These are phyloP conservation scores for Evansstolkia leycettana DNA, from an alignment of 495 filamentous ascomycete species.

Conservation along the genomic window DNA sequence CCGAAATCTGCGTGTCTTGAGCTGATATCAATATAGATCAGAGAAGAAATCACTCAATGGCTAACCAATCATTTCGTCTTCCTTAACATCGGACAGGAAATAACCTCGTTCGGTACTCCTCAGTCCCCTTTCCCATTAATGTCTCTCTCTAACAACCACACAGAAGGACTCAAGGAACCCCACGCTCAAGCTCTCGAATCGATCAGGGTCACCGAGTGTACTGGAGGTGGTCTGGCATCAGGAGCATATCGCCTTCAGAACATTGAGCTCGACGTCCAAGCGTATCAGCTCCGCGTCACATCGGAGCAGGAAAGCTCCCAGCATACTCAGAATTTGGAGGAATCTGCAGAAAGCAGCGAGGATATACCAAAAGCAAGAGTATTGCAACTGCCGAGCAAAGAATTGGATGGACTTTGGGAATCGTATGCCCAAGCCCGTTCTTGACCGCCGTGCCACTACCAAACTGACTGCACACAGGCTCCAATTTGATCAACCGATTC, in stretches of 20 bases:
- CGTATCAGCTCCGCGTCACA: conserved; percentile 8
- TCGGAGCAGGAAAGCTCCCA: conserved; percentile 6
- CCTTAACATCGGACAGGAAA: conserved; percentile 8
- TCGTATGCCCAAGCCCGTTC: conserved; percentile 19
- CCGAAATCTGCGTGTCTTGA: neutral
- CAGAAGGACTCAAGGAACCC: conserved; percentile 7
- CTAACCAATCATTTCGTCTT: conserved; percentile 10
- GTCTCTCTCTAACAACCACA: neutral
- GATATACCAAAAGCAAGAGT: conserved; percentile 14
- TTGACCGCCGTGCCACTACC: neutral
- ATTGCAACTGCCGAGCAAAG: conserved; percentile 23
- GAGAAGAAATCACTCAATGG: conserved; percentile 13
- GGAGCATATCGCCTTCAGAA: conserved; percentile 9
- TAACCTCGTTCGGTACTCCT: conserved; percentile 9
- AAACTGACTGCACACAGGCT: conserved; percentile 17
- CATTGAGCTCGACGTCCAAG: conserved; percentile 11
- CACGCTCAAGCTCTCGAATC: conserved; percentile 8
- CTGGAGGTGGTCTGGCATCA: conserved; percentile 4
- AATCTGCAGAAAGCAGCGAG: conserved; percentile 1
- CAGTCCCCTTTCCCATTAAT: neutral
- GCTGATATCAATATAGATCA: conserved; percentile 6
- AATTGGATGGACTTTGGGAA: conserved; percentile 38
- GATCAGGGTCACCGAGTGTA: conserved; percentile 12
- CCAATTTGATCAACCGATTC: conserved; percentile 35
- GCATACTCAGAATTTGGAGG: conserved; percentile 5